phyloP scores from a whole-genome alignment of 202 grass and related monocot genomes.

The Setaria italica region DNA sequence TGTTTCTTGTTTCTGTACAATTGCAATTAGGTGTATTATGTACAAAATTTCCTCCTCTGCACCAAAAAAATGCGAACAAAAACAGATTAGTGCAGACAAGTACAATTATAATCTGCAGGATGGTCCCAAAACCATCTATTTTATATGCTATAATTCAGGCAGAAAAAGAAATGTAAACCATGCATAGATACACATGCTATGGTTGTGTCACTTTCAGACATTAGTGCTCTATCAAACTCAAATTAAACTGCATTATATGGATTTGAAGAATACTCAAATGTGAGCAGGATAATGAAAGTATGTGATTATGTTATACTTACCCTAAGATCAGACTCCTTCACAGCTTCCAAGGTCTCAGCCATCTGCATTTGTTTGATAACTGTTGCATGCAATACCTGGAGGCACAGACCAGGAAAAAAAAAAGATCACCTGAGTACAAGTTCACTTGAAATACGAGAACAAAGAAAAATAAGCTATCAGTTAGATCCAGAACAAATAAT shows the following conservation, averaged over 20 bases:
- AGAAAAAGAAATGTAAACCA: conserved; percentile 5
- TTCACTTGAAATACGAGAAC: conserved; percentile 22
- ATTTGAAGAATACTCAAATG: background rate
- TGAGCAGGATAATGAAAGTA: background rate
- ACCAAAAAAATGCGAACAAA: conserved; percentile 31
- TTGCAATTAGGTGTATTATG: conserved; percentile 56
- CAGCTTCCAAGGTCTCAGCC: conserved; percentile 76
- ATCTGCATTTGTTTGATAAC: conserved; percentile 93
- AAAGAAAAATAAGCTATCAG: conserved; percentile 22
- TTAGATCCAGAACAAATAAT: conserved; percentile 1
- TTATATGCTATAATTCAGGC: background rate
- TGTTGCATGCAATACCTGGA: conserved; percentile 90
- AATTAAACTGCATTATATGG: background rate
- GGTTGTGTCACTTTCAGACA: conserved; percentile 25
- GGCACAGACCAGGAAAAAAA: conserved; percentile 16
- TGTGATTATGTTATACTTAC: conserved; percentile 53
- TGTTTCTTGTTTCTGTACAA: conserved; percentile 59
- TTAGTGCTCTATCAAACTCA: conserved; percentile 1
- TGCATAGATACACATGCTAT: background rate
- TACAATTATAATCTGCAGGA: conserved; percentile 5
- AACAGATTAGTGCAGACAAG: conserved; percentile 11
- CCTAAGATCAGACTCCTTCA: conserved; percentile 65
- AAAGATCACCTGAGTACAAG: background rate
- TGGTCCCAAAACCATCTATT: conserved; percentile 16
- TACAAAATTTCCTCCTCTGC: conserved; percentile 74